Evolutionary conservation across 805 yeast genomes (phyloP), one percentile per base, ranked within the genome.

Genomic region (Yarrowia deformans): DNA sequence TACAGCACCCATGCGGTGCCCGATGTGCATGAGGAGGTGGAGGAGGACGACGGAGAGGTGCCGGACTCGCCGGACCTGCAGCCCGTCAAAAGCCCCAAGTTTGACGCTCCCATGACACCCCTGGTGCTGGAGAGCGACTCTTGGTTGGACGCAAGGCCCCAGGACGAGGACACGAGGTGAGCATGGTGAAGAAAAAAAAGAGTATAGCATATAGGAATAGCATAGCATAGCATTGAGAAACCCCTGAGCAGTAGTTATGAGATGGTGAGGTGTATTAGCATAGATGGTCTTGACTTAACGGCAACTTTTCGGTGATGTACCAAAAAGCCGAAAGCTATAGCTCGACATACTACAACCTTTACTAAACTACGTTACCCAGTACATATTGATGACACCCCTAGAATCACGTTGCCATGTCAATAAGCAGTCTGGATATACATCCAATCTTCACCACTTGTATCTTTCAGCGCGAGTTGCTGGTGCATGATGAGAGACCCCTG

Each of bases 101-200:
- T 60, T n/a, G 68, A 63, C 32, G 46, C 56, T 23, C 68, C 68
- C 37, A 63, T 63, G 68, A 63, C 68, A 0, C 68, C 68, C 8
- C 18, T 63, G 9, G 68, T 63, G 8, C 13, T 63, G 39, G 68
- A 63, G 39, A 60, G 52, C 34, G 66, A 60, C 8, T 34, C 43
- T 23, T 60, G 66, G 66, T 34, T 60, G 66, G 66, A 60, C 23
- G 45, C 61, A 8, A 23, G 42, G 39, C 7, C 48, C 5, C 49
- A 7, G 37, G 37, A 42, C 29, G 29, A 23, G 29, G 29, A 23
- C 29, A 23, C 29, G 29, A 23, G 29, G 4, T 23, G 29, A 23
- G 29, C 29, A 23, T 23, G 3, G 39, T 45, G 23, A 13, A 13
- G 18, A 14, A 55, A 37, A 12, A 46, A 56, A 18, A 6, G 49